These are phyloP conservation scores for Neostapfia colusana DNA, from an alignment of 176 grass and related monocot species.

Conservation along the genomic window DNA sequence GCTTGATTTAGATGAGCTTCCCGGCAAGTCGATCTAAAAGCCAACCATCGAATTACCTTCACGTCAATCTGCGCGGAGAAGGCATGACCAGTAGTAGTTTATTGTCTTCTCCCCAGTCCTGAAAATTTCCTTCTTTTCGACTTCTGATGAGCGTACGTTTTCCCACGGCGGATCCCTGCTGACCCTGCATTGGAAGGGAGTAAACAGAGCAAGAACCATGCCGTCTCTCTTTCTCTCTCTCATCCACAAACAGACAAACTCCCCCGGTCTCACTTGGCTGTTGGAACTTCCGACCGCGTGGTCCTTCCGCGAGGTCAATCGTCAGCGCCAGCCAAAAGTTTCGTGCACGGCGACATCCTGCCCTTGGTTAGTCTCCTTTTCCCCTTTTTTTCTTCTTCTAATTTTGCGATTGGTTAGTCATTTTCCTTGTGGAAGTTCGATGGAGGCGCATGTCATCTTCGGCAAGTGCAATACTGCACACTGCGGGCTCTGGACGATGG, in stretches of 20 bases:
- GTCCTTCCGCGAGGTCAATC: constrained; percentile 18
- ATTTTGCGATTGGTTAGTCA: too few relatives aligned
- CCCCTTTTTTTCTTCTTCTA: too few relatives aligned
- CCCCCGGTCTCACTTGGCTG: constrained; percentile 2
- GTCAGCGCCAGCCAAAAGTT: neutral
- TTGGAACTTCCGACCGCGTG: constrained; percentile 22
- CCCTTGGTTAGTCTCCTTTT: neutral
- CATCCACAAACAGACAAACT: too few relatives aligned
- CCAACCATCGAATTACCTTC: neutral
- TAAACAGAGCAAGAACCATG: neutral
- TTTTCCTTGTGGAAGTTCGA: neutral
- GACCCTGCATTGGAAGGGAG: neutral
- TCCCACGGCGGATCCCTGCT: neutral
- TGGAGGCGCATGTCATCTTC: constrained; percentile 18
- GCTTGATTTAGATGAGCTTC: neutral
- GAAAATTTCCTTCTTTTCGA: neutral
- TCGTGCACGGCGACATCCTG: neutral
- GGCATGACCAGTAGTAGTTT: neutral
- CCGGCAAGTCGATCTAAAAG: neutral
- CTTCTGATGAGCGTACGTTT: neutral
- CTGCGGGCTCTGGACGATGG: neutral
- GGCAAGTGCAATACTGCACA: neutral
- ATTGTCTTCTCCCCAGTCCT: neutral
- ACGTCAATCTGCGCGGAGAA: neutral
- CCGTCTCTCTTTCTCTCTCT: too few relatives aligned